Conservation (phyloP, 2,329 filamentous ascomycete species). For the Cercospora nicotianae region DNA sequence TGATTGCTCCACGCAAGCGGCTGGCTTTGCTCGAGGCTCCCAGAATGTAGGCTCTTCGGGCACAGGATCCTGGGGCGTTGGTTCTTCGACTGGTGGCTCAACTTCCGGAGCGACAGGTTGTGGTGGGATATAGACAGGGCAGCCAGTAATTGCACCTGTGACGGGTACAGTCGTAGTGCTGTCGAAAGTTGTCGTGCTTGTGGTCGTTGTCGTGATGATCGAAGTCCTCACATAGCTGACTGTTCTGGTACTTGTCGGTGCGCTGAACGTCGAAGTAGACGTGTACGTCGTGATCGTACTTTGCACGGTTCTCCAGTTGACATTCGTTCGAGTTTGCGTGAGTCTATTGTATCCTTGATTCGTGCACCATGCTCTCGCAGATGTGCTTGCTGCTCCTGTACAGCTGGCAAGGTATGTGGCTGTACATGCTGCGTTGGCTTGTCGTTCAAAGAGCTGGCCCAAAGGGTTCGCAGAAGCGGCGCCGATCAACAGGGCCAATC, state of each 20-base stretch:
- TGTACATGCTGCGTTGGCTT: conserved; percentile 5
- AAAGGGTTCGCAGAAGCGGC: conserved; percentile 3
- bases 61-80: background rate
- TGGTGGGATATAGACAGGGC: conserved; percentile 5
- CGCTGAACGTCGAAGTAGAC: conserved; percentile 4
- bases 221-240: conserved; percentile 1
- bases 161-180: background rate
- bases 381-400: conserved; percentile 2
- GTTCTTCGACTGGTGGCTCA: background rate
- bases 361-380: conserved; percentile 6
- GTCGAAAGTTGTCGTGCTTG: conserved; percentile 1
- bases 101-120: background rate
- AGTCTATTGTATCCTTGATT: background rate
- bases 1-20: background rate
- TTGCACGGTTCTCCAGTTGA: background rate
- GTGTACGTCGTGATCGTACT: background rate
- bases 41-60: background rate
- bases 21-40: background rate
- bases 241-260: conserved; percentile 6
- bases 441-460: conserved; percentile 1
- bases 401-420: conserved; percentile 5
- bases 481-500: background rate
- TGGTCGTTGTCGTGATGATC: background rate
- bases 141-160: background rate
- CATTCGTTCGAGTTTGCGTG: background rate